Conservation (phyloP, 176 grass and related monocot genomes). For the Tillandsia leiboldiana region DNA sequence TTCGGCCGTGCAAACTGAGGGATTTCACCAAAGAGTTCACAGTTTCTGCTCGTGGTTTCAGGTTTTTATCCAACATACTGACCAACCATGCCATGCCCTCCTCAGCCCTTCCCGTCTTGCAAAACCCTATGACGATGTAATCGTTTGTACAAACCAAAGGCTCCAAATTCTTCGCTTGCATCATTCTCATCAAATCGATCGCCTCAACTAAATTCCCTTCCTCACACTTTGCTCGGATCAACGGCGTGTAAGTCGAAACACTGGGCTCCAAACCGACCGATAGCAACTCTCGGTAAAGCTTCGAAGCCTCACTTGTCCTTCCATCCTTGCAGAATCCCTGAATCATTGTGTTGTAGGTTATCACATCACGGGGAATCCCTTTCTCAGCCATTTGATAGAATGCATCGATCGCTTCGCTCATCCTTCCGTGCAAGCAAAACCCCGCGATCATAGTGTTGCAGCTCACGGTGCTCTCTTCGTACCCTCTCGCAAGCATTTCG, state of each 20-base stretch:
- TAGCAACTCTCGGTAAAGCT: slow-evolving; percentile 32
- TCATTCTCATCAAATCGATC: slow-evolving; percentile 48
- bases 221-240: slow-evolving; percentile 49
- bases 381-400: slow-evolving; percentile 54
- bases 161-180: slow-evolving; percentile 57
- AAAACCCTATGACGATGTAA: slow-evolving; percentile 52
- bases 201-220: slow-evolving; percentile 45
- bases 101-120: slow-evolving; percentile 43
- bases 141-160: slow-evolving; percentile 47
- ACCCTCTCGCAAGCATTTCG: slow-evolving; percentile 57
- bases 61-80: slow-evolving; percentile 59
- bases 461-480: slow-evolving; percentile 48
- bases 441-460: slow-evolving; percentile 51
- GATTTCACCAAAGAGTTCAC: slow-evolving; percentile 36
- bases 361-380: slow-evolving; percentile 44
- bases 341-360: slow-evolving; percentile 70
- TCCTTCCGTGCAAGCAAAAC: slow-evolving; percentile 34
- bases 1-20: slow-evolving; percentile 23
- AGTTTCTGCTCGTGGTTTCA: slow-evolving; percentile 42
- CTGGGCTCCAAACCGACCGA: slow-evolving; percentile 45
- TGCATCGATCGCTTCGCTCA: slow-evolving; percentile 37
- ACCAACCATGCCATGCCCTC: slow-evolving; percentile 70
- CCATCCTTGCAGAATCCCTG: slow-evolving; percentile 52
- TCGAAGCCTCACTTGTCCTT: slow-evolving; percentile 27
- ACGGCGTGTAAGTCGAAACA: slow-evolving; percentile 42